Evolutionary conservation across 192 early-diverging fungal genomes (phyloP), one percentile per base, ranked within the genome.

Genomic region (Rhizophagus clarus): DNA sequence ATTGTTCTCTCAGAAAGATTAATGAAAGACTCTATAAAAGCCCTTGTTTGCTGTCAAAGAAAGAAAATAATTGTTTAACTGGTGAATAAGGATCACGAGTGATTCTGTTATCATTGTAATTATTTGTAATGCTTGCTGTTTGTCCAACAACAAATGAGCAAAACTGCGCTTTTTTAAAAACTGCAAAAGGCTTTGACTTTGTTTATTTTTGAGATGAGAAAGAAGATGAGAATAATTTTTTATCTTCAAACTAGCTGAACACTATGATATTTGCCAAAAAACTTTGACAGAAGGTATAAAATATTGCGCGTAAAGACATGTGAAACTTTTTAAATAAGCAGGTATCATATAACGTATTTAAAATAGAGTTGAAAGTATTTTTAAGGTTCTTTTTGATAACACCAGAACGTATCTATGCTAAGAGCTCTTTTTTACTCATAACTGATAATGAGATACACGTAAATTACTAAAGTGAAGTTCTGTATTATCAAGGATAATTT

Each of bases 141-240:
- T 42, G n/a, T 61, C 20, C 56, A 11, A 61, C 51, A 62, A 1
- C 20, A 22, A 37, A 71, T 71, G 69, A 72, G 31, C 47, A 10
- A 40, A 72, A 47, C 70, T 17, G 70, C 40, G 70, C 17, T n/a
- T 34, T 26, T 37, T 32, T 37, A 61, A 45, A 37, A 14, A 61
- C 29, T n/a, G 73, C 24, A 61, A 40, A 26, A 15, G 9, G 14
- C 29, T 45, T 75, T 75, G 20, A 24, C 51, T 32, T 37, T 37
- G 34, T 5, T 5, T 31, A 8, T 0, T 75, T 75, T 61, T 31
- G 49, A 62, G 60, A 61, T 9, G 71, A 51, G 10, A 9, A 72
- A 72, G 40, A 72, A 34, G 71, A 72, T 3, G 71, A 72, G 2
- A n/a, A 72, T 31, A 47, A 72, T 31, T 51, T 72, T 72, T 75